Evolutionary conservation across 352 stramenopile genomes (phyloP).

Genomic region (Pythium dissotocum): DNA sequence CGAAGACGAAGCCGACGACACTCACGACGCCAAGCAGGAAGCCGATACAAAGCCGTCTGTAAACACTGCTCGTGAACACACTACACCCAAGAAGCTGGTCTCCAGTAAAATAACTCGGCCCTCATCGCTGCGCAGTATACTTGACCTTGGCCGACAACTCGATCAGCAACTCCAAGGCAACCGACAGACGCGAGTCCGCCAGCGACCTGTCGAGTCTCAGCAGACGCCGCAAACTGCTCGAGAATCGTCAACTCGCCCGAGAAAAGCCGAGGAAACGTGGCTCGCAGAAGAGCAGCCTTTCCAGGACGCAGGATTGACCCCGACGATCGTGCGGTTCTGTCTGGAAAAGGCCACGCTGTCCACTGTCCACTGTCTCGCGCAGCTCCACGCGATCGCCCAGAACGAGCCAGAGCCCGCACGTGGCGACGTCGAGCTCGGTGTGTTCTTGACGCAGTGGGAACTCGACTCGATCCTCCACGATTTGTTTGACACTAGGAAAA

Average conservation of each 20-base stretch:
- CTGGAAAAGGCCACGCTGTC: slow-evolving; percentile 49
- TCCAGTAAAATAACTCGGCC: background rate
- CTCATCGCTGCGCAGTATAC: slow-evolving; percentile 31
- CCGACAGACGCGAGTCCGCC: background rate
- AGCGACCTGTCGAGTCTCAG: background rate
- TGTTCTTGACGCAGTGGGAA: slow-evolving; percentile 63
- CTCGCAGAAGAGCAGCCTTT: slow-evolving; percentile 30
- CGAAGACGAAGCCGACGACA: slow-evolving; percentile 36
- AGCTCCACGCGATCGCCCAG: slow-evolving; percentile 39
- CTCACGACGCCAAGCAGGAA: background rate
- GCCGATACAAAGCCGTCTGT: too few relatives aligned
- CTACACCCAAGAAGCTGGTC: too few relatives aligned
- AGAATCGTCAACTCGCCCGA: background rate
- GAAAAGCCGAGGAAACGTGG: slow-evolving; percentile 5
- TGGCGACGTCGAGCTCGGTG: slow-evolving; percentile 24
- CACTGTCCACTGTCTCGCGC: slow-evolving; percentile 40
- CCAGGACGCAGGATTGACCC: slow-evolving; percentile 39
- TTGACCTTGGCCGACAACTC: slow-evolving; percentile 40
- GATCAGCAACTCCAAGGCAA: slow-evolving; percentile 40
- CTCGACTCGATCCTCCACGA: slow-evolving; percentile 46
- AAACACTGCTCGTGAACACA: too few relatives aligned
- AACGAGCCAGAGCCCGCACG: slow-evolving; percentile 16
- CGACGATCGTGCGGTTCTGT: slow-evolving; percentile 57
- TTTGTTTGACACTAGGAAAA: slow-evolving; percentile 23
- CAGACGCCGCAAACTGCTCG: background rate